These are phyloP conservation scores for Wilhelminamyces savonicus DNA, from an alignment of 805 yeast species.

Conservation along the genomic window DNA sequence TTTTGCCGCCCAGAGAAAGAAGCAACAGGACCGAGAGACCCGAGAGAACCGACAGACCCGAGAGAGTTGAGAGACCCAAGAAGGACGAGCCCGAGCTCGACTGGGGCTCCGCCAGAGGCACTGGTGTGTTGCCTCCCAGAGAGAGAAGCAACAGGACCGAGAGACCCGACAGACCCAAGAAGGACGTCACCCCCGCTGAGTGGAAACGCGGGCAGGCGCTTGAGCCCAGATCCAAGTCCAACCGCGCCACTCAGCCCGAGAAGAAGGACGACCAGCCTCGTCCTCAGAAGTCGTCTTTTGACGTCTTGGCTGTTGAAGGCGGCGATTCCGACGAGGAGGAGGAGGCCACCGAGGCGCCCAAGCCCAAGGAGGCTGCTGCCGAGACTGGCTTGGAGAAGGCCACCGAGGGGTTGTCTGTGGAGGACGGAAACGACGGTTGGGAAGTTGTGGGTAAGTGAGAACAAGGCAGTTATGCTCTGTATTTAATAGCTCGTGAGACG, in stretches of 20 bases:
- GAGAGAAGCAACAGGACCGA: constrained; percentile 16
- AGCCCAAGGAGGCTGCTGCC: constrained; percentile 2
- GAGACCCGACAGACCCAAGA: constrained; percentile 14
- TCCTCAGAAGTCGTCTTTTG: constrained; percentile 40
- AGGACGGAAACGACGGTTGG: constrained; percentile 38
- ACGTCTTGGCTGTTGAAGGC: constrained; percentile 44
- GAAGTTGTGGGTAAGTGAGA: constrained; percentile 34
- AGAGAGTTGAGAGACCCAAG: constrained; percentile 4
- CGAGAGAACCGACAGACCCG: constrained; percentile 8
- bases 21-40: constrained; percentile 13
- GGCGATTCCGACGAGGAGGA: constrained; percentile 33
- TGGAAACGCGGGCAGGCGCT: constrained; percentile 34
- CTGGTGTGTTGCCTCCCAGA: constrained; percentile 6
- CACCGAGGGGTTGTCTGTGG: constrained; percentile 33
- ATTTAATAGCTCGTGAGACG: constrained; percentile 3
- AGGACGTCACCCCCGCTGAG: constrained; percentile 25
- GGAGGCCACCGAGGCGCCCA: constrained; percentile 3
- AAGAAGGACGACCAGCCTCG: constrained; percentile 19
- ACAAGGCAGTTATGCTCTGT: not conserved
- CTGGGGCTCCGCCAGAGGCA: constrained; percentile 15
- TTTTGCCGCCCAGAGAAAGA: constrained; percentile 32
- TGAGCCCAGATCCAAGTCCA: constrained; percentile 10
- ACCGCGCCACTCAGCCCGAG: constrained; percentile 2
- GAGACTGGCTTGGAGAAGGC: constrained; percentile 27
- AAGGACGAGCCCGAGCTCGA: constrained; percentile 16